phyloP scores from a whole-genome alignment of 2,329 filamentous ascomycete genomes.

The Aspergillus japonicus region DNA sequence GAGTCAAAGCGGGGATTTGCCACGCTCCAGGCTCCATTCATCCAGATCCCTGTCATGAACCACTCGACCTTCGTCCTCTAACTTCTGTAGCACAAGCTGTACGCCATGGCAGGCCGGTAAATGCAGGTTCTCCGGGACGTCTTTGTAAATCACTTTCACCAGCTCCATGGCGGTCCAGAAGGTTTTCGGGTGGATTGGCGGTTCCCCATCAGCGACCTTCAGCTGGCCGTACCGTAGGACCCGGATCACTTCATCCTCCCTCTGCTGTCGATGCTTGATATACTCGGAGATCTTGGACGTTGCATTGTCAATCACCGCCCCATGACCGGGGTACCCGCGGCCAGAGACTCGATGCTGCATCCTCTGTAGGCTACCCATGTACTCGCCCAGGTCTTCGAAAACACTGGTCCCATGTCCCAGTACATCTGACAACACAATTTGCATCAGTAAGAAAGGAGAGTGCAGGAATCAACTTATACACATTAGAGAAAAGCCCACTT shows the following conservation, averaged over 20 bases:
- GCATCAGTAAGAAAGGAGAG: conserved; percentile 3
- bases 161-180: conserved; percentile 73
- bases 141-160: conserved; percentile 82
- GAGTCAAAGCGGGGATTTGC: conserved; percentile 33
- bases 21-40: conserved; percentile 30
- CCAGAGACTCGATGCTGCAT: conserved; percentile 65
- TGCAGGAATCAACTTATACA: not conserved
- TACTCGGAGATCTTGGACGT: conserved; percentile 74
- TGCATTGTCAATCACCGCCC: conserved; percentile 72
- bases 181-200: conserved; percentile 38
- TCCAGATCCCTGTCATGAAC: conserved; percentile 31
- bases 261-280: conserved; percentile 72
- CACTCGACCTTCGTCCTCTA: conserved; percentile 71
- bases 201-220: conserved; percentile 29
- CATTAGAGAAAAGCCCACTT: conserved; percentile 17
- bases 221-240: conserved; percentile 54
- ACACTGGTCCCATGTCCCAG: conserved; percentile 83
- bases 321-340: conserved; percentile 83
- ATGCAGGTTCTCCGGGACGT: conserved; percentile 74
- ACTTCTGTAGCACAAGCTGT: conserved; percentile 74
- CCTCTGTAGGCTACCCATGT: conserved; percentile 65
- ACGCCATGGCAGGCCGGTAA: conserved; percentile 73
- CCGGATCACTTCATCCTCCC: conserved; percentile 74
- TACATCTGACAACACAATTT: conserved; percentile 52
- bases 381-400: conserved; percentile 72